Evolutionary conservation across 495 filamentous ascomycete genomes (phyloP).

Genomic region (Bacidia gigantensis): DNA sequence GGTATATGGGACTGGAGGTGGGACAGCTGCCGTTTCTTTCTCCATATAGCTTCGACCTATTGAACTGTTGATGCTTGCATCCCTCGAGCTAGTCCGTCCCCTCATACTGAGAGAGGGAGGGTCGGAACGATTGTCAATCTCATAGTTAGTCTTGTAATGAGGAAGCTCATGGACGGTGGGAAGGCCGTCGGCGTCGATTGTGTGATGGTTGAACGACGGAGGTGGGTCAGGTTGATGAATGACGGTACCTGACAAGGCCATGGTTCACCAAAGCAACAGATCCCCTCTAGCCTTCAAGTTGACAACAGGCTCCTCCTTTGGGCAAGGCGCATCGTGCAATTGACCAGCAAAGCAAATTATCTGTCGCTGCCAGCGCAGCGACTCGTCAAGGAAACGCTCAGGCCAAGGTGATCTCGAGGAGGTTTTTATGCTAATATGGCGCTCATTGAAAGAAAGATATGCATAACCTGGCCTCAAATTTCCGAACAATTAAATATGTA

Average conservation of each 20-base stretch:
- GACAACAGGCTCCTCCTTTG: background rate
- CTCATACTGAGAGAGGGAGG: constrained; percentile 1
- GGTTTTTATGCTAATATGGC: background rate
- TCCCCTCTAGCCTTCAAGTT: background rate
- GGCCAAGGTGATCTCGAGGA: background rate
- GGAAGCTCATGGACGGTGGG: constrained; percentile 13
- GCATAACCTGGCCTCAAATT: background rate
- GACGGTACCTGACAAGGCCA: background rate
- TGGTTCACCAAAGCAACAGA: background rate
- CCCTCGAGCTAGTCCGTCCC: constrained; percentile 5
- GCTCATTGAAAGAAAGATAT: background rate
- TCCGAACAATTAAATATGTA: constrained; percentile 1
- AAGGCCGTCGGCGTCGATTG: constrained; percentile 8
- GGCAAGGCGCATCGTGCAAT: background rate
- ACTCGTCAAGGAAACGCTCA: background rate
- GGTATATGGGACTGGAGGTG: constrained; percentile 9
- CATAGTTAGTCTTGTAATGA: constrained; percentile 2
- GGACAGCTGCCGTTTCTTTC: constrained; percentile 7
- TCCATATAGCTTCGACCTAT: constrained; percentile 9
- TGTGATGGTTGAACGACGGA: background rate
- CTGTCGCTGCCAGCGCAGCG: background rate
- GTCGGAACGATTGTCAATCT: constrained; percentile 3
- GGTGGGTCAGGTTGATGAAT: background rate
- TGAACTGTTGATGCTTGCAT: constrained; percentile 12
- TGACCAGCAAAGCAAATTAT: background rate